These are phyloP conservation scores for Pseudozyma thailandica DNA, from an alignment of 1,284 basidiomycete species.

Conservation along the genomic window DNA sequence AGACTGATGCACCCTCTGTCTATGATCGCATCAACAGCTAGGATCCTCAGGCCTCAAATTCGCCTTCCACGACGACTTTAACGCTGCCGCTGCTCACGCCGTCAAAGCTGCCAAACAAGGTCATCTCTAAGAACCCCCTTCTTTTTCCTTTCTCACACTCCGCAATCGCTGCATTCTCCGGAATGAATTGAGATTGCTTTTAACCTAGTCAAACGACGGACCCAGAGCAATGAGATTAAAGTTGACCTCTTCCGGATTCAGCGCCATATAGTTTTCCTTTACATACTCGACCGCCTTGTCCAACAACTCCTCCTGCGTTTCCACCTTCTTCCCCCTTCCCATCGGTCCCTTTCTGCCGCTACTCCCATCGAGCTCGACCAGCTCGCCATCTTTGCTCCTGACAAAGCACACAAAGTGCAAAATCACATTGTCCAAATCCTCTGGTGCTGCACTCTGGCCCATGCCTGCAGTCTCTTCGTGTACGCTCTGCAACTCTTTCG, in stretches of 20 bases:
- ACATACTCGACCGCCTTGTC: conserved; percentile 51
- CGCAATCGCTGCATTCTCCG: too few relatives aligned
- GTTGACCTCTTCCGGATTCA: conserved; percentile 59
- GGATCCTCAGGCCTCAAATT: conserved; percentile 36
- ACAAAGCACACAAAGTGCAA: conserved; percentile 68
- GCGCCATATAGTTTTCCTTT: conserved; percentile 60
- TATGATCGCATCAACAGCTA: background rate
- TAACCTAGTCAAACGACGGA: conserved; percentile 20
- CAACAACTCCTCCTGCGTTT: conserved; percentile 45
- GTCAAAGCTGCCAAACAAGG: conserved; percentile 49
- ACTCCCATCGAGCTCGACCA: conserved; percentile 62
- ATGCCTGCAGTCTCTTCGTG: conserved; percentile 56
- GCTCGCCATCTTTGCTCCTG: conserved; percentile 43
- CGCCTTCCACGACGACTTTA: conserved; percentile 54
- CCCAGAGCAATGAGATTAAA: conserved; percentile 66
- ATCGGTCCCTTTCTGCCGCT: conserved; percentile 62
- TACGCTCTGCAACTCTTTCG: conserved; percentile 48
- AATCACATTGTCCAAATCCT: conserved; percentile 59
- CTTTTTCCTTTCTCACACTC: background rate
- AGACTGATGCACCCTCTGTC: conserved; percentile 1
- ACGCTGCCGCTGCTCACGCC: conserved; percentile 50
- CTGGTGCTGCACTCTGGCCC: conserved; percentile 63
- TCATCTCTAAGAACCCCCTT: conserved; percentile 16
- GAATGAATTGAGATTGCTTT: background rate
- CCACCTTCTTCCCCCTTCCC: conserved; percentile 43